Percentiles rank a stretch among this genome's conserved stretches.
These are phyloP conservation scores for Leucosporidium scottii DNA, from an alignment of 768 basidiomycete genomes.

Conservation along the genomic window DNA sequence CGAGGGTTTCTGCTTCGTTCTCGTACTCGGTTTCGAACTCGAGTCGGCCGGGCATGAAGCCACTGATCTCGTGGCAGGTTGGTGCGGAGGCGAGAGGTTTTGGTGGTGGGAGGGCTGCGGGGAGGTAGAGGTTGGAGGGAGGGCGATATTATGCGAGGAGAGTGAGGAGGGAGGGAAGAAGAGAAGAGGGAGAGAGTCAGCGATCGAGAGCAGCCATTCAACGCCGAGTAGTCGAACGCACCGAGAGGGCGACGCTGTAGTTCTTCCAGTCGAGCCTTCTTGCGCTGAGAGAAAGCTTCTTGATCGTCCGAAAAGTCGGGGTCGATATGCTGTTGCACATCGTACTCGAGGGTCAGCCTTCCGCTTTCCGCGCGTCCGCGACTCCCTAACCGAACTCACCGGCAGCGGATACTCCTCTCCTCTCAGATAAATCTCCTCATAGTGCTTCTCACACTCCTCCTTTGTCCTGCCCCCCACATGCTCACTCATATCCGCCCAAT, in stretches of 20 bases:
- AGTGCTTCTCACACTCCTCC: constrained; percentile 88
- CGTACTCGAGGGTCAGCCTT: constrained; percentile 34
- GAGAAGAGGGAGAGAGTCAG: background rate
- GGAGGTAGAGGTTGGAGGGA: constrained; percentile 24
- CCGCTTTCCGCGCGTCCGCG: too few relatives aligned
- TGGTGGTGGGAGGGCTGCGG: constrained; percentile 44
- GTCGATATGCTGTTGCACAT: constrained; percentile 8
- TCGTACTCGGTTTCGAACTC: constrained; percentile 98
- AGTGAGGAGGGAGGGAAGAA: constrained; percentile 37
- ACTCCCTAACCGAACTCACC: constrained; percentile 46
- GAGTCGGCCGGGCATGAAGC: constrained; percentile 90
- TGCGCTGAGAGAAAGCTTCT: constrained; percentile 77
- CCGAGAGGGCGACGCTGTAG: constrained; percentile 50
- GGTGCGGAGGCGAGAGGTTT: constrained; percentile 83
- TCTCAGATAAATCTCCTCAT: constrained; percentile 69
- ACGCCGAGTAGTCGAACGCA: constrained; percentile 19
- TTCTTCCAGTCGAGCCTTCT: constrained; percentile 76
- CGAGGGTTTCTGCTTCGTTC: constrained; percentile 89
- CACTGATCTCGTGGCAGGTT: constrained; percentile 80
- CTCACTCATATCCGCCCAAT: constrained; percentile 90
- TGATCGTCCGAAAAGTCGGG: constrained; percentile 50
- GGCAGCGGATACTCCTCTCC: constrained; percentile 74
- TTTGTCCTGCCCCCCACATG: constrained; percentile 80
- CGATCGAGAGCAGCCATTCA: too few relatives aligned
- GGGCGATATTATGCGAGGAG: constrained; percentile 13